Percentiles rank a stretch among this genome's conserved stretches.
These are phyloP conservation scores for Nicotiana noctiflora DNA, from an alignment of 257 asterid genomes.

Conservation along the genomic window DNA sequence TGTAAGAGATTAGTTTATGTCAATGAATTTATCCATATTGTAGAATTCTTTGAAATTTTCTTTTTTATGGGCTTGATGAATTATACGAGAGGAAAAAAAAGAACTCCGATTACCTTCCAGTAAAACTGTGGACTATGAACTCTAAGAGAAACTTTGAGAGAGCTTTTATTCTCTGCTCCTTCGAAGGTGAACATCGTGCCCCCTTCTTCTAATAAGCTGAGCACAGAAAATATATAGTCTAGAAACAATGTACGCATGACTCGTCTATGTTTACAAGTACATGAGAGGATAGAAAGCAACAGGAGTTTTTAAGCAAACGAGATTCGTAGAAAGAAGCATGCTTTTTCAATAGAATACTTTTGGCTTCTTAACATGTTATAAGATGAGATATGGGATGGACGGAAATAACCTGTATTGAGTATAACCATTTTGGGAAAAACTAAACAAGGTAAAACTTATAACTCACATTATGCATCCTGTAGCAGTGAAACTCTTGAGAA, in stretches of 20 bases:
- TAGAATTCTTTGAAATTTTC: background rate
- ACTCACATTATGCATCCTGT: conserved; percentile 72
- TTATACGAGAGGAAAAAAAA: background rate
- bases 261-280: background rate
- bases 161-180: conserved; percentile 36
- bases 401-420: background rate
- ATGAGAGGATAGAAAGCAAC: background rate
- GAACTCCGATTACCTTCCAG: conserved; percentile 50
- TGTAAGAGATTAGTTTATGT: conserved; percentile 8
- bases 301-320: background rate
- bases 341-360: background rate
- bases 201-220: conserved; percentile 72
- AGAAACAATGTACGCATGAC: background rate
- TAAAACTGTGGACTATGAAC: conserved; percentile 77
- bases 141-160: conserved; percentile 50
- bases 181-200: conserved; percentile 71
- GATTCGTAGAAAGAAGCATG: too few species aligned
- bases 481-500: conserved; percentile 47
- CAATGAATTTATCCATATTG: background rate
- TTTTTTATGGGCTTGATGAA: background rate
- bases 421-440: background rate
- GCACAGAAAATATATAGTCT: background rate
- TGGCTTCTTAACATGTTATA: background rate
- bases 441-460: background rate
- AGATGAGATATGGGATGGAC: background rate